phyloP scores from a whole-genome alignment of 305 asterid genomes.

The Fraxinus angustifolia region DNA sequence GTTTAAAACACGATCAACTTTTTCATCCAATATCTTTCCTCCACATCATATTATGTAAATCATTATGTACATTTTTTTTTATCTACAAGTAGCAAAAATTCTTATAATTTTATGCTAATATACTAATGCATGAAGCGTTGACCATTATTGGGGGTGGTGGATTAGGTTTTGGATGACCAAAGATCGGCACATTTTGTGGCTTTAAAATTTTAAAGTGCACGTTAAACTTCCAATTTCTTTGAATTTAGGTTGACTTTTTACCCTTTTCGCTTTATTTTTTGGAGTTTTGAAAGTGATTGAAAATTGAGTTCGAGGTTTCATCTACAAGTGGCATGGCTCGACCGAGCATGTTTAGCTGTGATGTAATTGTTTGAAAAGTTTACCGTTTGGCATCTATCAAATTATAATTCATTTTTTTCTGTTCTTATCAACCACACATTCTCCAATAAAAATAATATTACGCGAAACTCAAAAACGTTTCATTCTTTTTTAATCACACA shows the following conservation, averaged over 20 bases:
- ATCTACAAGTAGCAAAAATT: too few relatives aligned
- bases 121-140: conserved; percentile 21
- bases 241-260: not conserved
- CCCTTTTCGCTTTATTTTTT: not conserved
- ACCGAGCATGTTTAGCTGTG: not conserved
- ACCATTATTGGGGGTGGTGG: conserved; percentile 5
- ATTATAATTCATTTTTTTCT: too few relatives aligned
- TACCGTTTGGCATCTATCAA: too few relatives aligned
- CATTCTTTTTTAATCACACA: too few relatives aligned
- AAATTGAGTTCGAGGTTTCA: not conserved
- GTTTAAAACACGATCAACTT: too few relatives aligned
- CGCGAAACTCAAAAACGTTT: too few relatives aligned
- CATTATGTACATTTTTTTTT: too few relatives aligned
- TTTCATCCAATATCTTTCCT: too few relatives aligned
- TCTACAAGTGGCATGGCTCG: not conserved
- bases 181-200: conserved; percentile 11
- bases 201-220: not conserved
- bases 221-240: conserved; percentile 17
- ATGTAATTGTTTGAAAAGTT: not conserved
- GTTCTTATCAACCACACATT: too few relatives aligned
- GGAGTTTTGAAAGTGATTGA: not conserved
- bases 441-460: too few relatives aligned
- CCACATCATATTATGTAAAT: too few relatives aligned
- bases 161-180: not conserved
- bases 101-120: not conserved